phyloP scores from a whole-genome alignment of 2,329 filamentous ascomycete genomes.

The Fusarium secorum region DNA sequence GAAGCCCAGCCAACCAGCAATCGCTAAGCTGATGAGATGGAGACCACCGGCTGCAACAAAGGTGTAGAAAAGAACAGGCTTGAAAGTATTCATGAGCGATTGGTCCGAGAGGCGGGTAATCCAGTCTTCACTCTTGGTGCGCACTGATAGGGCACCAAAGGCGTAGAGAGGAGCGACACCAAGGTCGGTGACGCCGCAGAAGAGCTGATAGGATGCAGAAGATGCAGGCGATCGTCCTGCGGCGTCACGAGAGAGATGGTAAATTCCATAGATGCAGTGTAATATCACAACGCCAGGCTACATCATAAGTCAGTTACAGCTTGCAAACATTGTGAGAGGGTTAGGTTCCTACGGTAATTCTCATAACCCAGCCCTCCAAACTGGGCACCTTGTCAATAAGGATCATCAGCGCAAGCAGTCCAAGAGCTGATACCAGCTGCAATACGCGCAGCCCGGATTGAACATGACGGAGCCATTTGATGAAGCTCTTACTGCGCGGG shows the following conservation, averaged over 20 bases:
- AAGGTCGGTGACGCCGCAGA: slow-evolving; percentile 76
- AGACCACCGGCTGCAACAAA: slow-evolving; percentile 70
- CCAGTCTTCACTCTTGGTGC: slow-evolving; percentile 64
- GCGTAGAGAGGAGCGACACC: slow-evolving; percentile 63
- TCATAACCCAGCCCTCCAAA: slow-evolving; percentile 76
- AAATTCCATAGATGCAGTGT: slow-evolving; percentile 79
- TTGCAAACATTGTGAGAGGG: neutral
- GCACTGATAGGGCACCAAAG: slow-evolving; percentile 59
- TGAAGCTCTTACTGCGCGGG: slow-evolving; percentile 71
- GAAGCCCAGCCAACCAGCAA: slow-evolving; percentile 78
- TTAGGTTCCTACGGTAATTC: slow-evolving; percentile 70
- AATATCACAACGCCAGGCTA: slow-evolving; percentile 79
- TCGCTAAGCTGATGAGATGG: slow-evolving; percentile 72
- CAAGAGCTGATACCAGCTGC: slow-evolving; percentile 73
- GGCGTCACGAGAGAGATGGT: slow-evolving; percentile 77
- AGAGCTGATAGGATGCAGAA: slow-evolving; percentile 88
- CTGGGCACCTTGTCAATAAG: slow-evolving; percentile 73
- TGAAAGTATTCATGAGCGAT: slow-evolving; percentile 64
- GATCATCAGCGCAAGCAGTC: slow-evolving; percentile 78
- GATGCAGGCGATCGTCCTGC: slow-evolving; percentile 78
- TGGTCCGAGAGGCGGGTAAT: slow-evolving; percentile 69
- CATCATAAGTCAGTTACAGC: slow-evolving; percentile 12
- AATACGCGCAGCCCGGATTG: slow-evolving; percentile 75
- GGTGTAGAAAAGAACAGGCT: slow-evolving; percentile 73
- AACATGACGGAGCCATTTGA: slow-evolving; percentile 72